Evolutionary conservation across 768 basidiomycete species (phyloP).

Genomic region (Sarcomyxa edulis): DNA sequence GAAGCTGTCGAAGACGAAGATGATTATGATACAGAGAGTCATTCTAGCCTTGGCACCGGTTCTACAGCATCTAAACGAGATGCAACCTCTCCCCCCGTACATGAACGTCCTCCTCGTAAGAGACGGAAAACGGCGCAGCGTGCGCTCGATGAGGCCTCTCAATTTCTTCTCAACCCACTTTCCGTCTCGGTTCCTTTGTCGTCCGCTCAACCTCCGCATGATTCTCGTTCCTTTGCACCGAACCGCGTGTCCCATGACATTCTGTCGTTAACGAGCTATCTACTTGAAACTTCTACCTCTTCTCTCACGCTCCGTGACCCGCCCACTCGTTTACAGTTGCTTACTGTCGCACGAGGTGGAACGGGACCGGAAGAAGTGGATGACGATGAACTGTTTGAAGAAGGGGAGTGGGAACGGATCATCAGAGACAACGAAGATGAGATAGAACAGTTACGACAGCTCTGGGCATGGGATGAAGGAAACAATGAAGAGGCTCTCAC

Average conservation of each 20-base stretch:
- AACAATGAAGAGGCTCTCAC: constrained; percentile 10
- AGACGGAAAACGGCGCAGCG: constrained; percentile 24
- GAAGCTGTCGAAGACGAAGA: constrained; percentile 14
- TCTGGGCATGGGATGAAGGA: constrained; percentile 25
- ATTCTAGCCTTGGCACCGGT: too few relatives aligned
- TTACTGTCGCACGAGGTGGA: constrained; percentile 55
- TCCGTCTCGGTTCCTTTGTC: constrained; percentile 13
- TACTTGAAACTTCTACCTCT: constrained; percentile 40
- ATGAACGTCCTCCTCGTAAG: constrained; percentile 17
- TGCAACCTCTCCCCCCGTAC: constrained; percentile 2
- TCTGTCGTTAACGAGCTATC: constrained; percentile 47
- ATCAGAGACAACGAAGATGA: constrained; percentile 52
- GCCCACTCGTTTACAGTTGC: constrained; percentile 65
- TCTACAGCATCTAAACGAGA: constrained; percentile 1
- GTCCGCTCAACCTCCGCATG: neutral
- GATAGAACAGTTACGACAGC: constrained; percentile 31
- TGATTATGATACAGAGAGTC: constrained; percentile 9
- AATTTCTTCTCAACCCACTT: constrained; percentile 58
- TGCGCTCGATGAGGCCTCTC: constrained; percentile 40
- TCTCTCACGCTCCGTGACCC: constrained; percentile 19
- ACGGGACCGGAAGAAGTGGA: constrained; percentile 38
- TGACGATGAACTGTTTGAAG: constrained; percentile 70
- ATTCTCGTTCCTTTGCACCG: constrained; percentile 7
- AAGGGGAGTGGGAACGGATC: constrained; percentile 62
- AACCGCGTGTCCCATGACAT: constrained; percentile 23